Conservation (phyloP, 2,329 filamentous ascomycete species). For the Leptographium lundbergii region DNA sequence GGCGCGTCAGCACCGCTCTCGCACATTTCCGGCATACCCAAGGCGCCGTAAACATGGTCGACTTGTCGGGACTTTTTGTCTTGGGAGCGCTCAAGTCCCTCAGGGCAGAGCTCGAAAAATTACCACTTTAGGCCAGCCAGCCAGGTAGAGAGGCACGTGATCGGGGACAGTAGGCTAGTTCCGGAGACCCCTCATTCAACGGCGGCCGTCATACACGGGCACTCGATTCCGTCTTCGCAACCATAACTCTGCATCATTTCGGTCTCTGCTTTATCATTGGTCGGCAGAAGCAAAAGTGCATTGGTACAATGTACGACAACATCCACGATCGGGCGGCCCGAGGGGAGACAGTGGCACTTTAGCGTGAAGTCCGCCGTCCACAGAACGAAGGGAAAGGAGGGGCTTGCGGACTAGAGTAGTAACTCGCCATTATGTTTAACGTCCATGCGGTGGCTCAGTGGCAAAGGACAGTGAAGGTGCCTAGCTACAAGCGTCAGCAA, state of each 20-base stretch:
- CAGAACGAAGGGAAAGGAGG: background rate
- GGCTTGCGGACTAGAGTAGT: background rate
- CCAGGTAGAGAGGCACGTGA: background rate
- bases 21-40: conserved; percentile 41
- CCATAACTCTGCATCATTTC: background rate
- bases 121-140: background rate
- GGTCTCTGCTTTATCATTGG: background rate
- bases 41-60: conserved; percentile 27
- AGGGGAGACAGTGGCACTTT: background rate
- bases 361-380: background rate
- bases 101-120: background rate
- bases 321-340: background rate
- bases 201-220: background rate
- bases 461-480: background rate
- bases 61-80: background rate
- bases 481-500: background rate
- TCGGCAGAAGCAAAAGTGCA: background rate
- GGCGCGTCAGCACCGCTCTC: conserved; percentile 20
- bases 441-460: background rate
- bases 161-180: background rate
- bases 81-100: background rate
- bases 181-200: background rate
- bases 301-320: too few relatives aligned
- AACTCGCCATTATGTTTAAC: background rate
- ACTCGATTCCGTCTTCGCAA: background rate